phyloP scores from a whole-genome alignment of 257 asterid species.

The Penstemon barbatus region DNA sequence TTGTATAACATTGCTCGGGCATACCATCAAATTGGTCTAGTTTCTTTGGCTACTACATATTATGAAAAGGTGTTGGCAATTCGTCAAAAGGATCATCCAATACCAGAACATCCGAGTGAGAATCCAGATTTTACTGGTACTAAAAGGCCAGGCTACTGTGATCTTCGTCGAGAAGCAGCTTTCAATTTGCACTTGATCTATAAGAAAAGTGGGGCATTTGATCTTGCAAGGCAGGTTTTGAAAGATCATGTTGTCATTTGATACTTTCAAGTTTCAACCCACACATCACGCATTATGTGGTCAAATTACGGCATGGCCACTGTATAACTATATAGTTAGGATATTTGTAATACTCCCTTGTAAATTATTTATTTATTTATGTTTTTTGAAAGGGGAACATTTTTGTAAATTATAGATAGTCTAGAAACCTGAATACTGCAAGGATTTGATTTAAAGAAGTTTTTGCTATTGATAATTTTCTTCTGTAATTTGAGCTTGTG shows the following conservation, averaged over 20 bases:
- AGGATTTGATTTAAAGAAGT: too few relatives aligned
- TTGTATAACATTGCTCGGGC: slow-evolving; percentile 76
- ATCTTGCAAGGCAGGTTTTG: slow-evolving; percentile 79
- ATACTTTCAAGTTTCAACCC: slow-evolving; percentile 19
- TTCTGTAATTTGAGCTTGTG: too few relatives aligned
- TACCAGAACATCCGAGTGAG: slow-evolving; percentile 67
- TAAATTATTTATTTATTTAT: too few relatives aligned
- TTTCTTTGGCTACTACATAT: slow-evolving; percentile 59
- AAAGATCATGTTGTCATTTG: slow-evolving; percentile 58
- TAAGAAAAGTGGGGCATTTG: slow-evolving; percentile 74
- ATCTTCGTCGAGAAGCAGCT: slow-evolving; percentile 81
- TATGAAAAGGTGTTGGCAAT: slow-evolving; percentile 67
- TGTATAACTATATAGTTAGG: too few relatives aligned
- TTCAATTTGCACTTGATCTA: slow-evolving; percentile 79
- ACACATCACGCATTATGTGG: neutral
- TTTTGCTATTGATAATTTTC: too few relatives aligned
- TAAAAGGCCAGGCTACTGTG: slow-evolving; percentile 60
- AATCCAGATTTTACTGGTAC: slow-evolving; percentile 32
- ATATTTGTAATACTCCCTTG: too few relatives aligned
- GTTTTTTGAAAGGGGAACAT: too few relatives aligned
- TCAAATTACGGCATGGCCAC: too few relatives aligned
- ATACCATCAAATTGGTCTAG: slow-evolving; percentile 77
- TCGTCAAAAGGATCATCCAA: slow-evolving; percentile 53
- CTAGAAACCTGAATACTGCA: too few relatives aligned
- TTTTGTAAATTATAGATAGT: too few relatives aligned